A percentile compares a stretch with the other conserved stretches of the same genome.
Conservation (phyloP, 305 asterid genomes). For the Fraxinus sp. region DNA sequence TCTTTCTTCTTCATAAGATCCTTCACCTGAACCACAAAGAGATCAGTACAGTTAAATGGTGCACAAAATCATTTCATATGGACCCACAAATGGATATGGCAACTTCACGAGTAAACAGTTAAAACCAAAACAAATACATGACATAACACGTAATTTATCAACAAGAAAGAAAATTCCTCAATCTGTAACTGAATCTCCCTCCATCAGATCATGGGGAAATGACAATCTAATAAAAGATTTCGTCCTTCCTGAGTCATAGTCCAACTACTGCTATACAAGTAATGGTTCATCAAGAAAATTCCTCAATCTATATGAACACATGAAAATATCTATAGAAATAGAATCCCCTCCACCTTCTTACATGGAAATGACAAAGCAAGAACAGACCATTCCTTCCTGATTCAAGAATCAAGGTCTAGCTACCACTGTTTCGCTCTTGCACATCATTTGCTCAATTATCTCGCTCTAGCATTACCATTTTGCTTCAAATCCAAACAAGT, state of each 20-base stretch:
- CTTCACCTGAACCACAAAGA: conserved; percentile 54
- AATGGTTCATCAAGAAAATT: not conserved
- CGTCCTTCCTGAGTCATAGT: not conserved
- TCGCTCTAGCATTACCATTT: not conserved
- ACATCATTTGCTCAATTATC: not conserved
- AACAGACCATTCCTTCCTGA: conserved; percentile 4
- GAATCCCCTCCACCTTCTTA: conserved; percentile 3
- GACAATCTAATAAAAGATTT: not conserved
- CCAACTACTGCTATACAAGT: not conserved
- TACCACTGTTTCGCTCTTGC: not conserved
- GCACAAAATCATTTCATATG: not conserved
- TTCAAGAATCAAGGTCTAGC: not conserved
- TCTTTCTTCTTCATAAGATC: conserved; percentile 87
- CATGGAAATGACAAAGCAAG: not conserved
- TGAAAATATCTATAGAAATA: conserved; percentile 9
- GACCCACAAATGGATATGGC: not conserved
- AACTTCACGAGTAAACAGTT: not conserved
- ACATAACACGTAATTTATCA: not conserved
- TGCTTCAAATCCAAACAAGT: not conserved
- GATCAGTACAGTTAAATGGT: not conserved
- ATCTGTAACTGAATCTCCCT: not conserved
- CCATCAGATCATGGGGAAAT: not conserved
- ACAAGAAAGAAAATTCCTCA: not conserved
- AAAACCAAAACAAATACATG: not conserved
- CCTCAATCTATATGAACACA: not conserved